phyloP scores from a whole-genome alignment of 208 protist genomes.

The Phytomonas sp. region DNA sequence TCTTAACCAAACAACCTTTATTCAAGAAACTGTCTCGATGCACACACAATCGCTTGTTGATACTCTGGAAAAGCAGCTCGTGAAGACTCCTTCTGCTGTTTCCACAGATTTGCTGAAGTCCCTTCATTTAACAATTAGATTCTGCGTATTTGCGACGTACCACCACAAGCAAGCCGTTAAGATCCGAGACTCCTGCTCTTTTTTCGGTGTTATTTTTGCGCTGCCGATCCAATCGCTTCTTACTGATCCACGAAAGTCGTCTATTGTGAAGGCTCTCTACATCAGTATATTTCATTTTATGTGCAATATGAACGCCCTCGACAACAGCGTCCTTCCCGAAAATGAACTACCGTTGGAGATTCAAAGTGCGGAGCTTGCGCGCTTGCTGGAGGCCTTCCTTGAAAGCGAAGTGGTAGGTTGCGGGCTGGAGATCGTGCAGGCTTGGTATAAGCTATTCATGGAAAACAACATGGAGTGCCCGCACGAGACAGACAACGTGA shows the following conservation, averaged over 20 bases:
- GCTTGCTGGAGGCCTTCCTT: conserved; percentile 56
- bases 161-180: conserved; percentile 49
- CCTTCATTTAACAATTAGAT: conserved; percentile 70
- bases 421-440: conserved; percentile 55
- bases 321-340: conserved; percentile 22
- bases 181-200: conserved; percentile 68
- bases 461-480: conserved; percentile 32
- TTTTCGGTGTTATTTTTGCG: conserved; percentile 75
- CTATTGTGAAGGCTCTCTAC: conserved; percentile 74
- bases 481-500: conserved; percentile 49
- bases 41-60: conserved; percentile 52
- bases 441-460: conserved; percentile 77
- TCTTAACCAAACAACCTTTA: conserved; percentile 75
- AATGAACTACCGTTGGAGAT: conserved; percentile 64
- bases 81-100: background rate
- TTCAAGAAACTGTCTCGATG: conserved; percentile 65
- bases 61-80: conserved; percentile 24
- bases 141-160: conserved; percentile 78
- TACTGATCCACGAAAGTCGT: conserved; percentile 34
- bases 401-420: conserved; percentile 55
- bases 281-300: conserved; percentile 82
- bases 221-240: conserved; percentile 56
- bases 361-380: conserved; percentile 28
- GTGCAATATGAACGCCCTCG: conserved; percentile 83
- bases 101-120: conserved; percentile 43